Evolutionary conservation across 2,329 filamentous ascomycete species (phyloP).

Genomic region (Decorospora gaudefroyi): DNA sequence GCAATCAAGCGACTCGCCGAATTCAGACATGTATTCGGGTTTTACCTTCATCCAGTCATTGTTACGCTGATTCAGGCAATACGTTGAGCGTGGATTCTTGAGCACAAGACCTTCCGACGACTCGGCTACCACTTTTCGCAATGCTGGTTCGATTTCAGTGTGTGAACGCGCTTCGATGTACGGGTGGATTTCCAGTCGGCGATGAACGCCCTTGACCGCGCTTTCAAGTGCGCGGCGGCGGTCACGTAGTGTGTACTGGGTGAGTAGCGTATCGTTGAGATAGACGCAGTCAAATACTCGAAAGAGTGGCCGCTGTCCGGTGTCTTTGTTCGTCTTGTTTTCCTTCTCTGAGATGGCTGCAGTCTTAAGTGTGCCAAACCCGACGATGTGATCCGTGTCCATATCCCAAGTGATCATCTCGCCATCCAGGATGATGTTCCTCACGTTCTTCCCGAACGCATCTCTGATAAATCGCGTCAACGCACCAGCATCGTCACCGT

Average conservation of each 20-base stretch:
- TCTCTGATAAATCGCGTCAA: slow-evolving; percentile 77
- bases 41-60: slow-evolving; percentile 99
- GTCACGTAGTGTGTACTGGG: slow-evolving; percentile 80
- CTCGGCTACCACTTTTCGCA: slow-evolving; percentile 83
- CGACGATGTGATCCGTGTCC: slow-evolving; percentile 77
- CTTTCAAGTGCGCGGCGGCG: slow-evolving; percentile 74
- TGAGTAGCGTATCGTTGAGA: slow-evolving; percentile 79
- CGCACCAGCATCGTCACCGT: slow-evolving; percentile 71
- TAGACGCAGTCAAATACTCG: slow-evolving; percentile 90
- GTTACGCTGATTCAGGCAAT: slow-evolving; percentile 85
- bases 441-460: slow-evolving; percentile 76
- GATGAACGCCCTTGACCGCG: slow-evolving; percentile 70
- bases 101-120: slow-evolving; percentile 88
- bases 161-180: slow-evolving; percentile 68
- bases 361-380: slow-evolving; percentile 91
- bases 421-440: slow-evolving; percentile 89
- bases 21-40: slow-evolving; percentile 96
- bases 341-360: slow-evolving; percentile 80
- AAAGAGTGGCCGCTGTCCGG: slow-evolving; percentile 74
- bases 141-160: slow-evolving; percentile 74
- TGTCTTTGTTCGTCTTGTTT: slow-evolving; percentile 63
- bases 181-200: slow-evolving; percentile 80
- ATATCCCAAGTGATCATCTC: slow-evolving; percentile 99
- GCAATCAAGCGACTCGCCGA: slow-evolving; percentile 90
- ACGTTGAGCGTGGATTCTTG: slow-evolving; percentile 88